A percentile compares a stretch with the other conserved stretches of the same genome.
Evolutionary conservation across 179 eudicot species (phyloP).

Genomic region (Monotropa hypopitys): DNA sequence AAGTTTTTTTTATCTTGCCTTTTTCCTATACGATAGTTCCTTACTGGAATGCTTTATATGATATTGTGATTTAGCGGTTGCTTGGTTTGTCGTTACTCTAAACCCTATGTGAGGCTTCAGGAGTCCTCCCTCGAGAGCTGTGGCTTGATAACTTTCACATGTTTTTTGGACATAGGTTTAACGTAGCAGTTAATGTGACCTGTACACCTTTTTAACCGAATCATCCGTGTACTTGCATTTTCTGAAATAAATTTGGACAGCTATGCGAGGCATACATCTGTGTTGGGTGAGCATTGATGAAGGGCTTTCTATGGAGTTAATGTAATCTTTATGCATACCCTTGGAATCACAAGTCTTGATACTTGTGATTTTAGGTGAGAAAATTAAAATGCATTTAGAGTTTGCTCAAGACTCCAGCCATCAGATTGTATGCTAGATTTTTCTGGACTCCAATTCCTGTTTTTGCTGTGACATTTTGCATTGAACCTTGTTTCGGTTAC

Average conservation of each 20-base stretch:
- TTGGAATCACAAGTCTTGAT: neutral
- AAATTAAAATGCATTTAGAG: neutral
- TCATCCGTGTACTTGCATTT: no score
- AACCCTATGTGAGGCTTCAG: no score
- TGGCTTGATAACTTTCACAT: no score
- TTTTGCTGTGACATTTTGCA: neutral
- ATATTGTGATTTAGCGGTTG: no score
- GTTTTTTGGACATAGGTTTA: no score
- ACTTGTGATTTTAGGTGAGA: neutral
- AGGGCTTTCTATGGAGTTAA: neutral
- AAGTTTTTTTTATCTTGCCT: neutral
- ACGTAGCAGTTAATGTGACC: no score
- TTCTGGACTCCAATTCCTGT: no score
- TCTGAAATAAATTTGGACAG: neutral
- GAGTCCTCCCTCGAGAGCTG: no score
- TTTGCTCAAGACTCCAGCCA: neutral
- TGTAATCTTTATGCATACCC: neutral
- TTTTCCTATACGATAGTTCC: no score
- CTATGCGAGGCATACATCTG: neutral
- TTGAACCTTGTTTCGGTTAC: neutral
- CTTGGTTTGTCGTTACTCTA: no score
- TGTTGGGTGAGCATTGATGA: neutral
- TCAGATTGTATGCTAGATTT: neutral
- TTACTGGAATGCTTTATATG: no score
- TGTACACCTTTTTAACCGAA: no score